Percentiles rank a stretch among this genome's conserved stretches.
These are phyloP conservation scores for Salvia splendens DNA, from an alignment of 257 asterid genomes.

Conservation along the genomic window DNA sequence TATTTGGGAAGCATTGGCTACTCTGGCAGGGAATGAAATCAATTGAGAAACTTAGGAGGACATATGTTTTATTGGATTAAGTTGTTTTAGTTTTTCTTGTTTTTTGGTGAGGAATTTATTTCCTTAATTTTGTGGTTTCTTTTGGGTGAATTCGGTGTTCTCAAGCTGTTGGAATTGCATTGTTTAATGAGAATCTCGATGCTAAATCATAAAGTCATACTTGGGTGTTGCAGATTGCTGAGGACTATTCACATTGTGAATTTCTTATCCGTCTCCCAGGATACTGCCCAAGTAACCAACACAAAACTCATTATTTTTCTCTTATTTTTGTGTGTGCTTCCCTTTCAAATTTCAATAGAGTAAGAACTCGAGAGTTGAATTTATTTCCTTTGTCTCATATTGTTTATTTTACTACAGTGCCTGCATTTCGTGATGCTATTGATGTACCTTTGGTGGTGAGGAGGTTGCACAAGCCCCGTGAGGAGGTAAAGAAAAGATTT, in stretches of 20 bases:
- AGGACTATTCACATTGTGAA: slow-evolving; percentile 97
- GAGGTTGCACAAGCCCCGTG: slow-evolving; percentile 82
- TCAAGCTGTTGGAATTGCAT: background rate
- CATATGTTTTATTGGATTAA: background rate
- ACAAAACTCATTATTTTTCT: background rate
- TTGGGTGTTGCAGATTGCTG: slow-evolving; percentile 74
- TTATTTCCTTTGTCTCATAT: slow-evolving; percentile 18
- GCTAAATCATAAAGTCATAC: background rate
- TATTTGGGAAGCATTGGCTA: background rate
- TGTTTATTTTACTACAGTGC: slow-evolving; percentile 58
- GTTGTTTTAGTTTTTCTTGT: too few species aligned
- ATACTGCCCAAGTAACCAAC: slow-evolving; percentile 88
- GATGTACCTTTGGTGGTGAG: slow-evolving; percentile 97
- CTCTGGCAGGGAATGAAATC: background rate
- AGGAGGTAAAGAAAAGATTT: slow-evolving; percentile 53
- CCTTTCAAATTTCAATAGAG: slow-evolving; percentile 12
- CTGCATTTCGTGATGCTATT: slow-evolving; percentile 94
- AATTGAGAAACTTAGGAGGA: too few species aligned
- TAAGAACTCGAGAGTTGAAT: slow-evolving; percentile 2
- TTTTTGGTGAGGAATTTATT: too few species aligned
- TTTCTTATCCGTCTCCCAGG: slow-evolving; percentile 97
- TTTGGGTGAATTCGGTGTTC: background rate
- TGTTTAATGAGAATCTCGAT: background rate
- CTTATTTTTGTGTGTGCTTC: background rate
- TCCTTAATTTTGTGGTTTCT: too few species aligned